Conservation (phyloP, 2,329 filamentous ascomycete genomes). For the Berkeleyomyces rouxiae region DNA sequence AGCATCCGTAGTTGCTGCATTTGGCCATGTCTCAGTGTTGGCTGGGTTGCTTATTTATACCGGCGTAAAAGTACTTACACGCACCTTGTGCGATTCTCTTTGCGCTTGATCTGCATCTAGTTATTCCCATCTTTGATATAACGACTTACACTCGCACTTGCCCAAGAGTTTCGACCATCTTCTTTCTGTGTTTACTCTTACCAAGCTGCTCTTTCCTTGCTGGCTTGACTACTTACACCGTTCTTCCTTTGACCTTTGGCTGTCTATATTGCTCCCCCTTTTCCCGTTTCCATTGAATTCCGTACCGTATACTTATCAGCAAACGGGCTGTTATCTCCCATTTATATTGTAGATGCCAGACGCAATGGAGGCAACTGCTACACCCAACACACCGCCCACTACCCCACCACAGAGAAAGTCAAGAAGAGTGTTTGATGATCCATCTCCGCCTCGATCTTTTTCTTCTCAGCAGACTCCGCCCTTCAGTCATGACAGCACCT, state of each 20-base stretch:
- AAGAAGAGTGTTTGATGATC: constrained; percentile 6
- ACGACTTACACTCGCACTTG: no score
- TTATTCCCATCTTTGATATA: background rate
- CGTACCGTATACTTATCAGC: background rate
- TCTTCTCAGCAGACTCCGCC: background rate
- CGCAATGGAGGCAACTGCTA: constrained; percentile 6
- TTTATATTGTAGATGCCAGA: background rate
- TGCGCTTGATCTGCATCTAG: background rate
- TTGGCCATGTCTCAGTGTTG: background rate
- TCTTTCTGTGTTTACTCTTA: background rate
- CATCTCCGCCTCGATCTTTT: background rate
- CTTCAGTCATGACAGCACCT: background rate
- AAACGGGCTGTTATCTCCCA: background rate
- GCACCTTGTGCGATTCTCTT: background rate
- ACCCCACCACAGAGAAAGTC: constrained; percentile 7
- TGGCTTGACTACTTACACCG: background rate
- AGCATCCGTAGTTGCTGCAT: background rate
- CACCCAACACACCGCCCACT: constrained; percentile 1
- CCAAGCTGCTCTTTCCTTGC: background rate
- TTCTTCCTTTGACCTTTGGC: background rate
- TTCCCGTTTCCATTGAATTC: background rate
- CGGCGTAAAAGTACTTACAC: background rate
- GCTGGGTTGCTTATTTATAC: background rate
- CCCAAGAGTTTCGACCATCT: no score
- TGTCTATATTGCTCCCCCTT: background rate